phyloP scores from a whole-genome alignment of 1,139 yeast genomes.

The Candida pseudoviswanathii region DNA sequence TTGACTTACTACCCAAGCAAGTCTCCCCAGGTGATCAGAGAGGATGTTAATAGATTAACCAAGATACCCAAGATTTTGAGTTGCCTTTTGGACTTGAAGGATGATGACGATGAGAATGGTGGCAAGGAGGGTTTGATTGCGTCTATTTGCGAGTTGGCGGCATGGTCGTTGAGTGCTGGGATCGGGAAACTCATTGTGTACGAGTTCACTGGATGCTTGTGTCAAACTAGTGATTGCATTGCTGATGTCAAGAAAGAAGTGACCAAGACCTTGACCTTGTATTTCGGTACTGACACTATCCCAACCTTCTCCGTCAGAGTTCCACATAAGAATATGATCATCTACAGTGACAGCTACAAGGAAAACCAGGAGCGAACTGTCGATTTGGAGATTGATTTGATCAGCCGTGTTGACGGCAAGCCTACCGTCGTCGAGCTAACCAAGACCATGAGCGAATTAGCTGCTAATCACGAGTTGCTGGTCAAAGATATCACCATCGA shows the following conservation, averaged over 20 bases:
- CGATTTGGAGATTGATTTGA: conserved; percentile 64
- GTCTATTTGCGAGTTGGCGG: conserved; percentile 73
- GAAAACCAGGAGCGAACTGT: conserved; percentile 20
- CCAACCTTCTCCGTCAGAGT: conserved; percentile 64
- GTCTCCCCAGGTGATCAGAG: conserved; percentile 84
- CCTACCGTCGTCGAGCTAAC: conserved; percentile 88
- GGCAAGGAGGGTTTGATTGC: conserved; percentile 82
- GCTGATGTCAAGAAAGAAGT: conserved; percentile 63
- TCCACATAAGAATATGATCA: conserved; percentile 60
- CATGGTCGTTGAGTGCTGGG: conserved; percentile 91
- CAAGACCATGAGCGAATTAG: conserved; percentile 79
- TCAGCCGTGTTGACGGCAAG: conserved; percentile 83
- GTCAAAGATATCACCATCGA: conserved; percentile 71
- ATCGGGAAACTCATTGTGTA: conserved; percentile 71
- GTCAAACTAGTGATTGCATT: conserved; percentile 37
- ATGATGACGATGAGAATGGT: conserved; percentile 83
- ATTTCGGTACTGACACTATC: conserved; percentile 71
- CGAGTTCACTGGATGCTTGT: conserved; percentile 75
- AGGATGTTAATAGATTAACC: conserved; percentile 69
- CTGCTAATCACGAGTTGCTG: conserved; percentile 61
- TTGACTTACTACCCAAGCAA: conserved; percentile 78
- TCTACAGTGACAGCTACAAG: conserved; percentile 36
- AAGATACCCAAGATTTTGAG: conserved; percentile 82
- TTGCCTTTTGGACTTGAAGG: conserved; percentile 67
- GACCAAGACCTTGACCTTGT: conserved; percentile 60